Conservation (phyloP, 2,329 filamentous ascomycete species). For the Diplodia seriata region DNA sequence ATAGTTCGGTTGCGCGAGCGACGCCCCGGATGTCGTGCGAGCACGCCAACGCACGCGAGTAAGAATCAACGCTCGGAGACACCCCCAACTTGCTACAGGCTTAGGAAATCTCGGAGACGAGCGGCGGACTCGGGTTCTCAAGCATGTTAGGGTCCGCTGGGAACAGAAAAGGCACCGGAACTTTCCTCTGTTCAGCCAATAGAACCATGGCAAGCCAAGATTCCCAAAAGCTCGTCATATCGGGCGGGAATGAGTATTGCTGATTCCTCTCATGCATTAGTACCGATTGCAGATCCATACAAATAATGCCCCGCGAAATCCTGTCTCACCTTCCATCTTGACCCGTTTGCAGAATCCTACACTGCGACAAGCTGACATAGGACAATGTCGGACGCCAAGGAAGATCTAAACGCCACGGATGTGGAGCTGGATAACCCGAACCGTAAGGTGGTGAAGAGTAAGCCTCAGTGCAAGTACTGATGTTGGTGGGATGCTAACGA, state of each 20-base stretch:
- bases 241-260: constrained; percentile 11
- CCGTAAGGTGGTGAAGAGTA: constrained; percentile 27
- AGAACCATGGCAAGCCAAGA: background rate
- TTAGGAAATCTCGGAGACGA: constrained; percentile 3
- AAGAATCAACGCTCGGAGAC: constrained; percentile 21
- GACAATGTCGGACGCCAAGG: constrained; percentile 22
- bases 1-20: constrained; percentile 25
- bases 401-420: constrained; percentile 22
- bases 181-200: constrained; percentile 15
- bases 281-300: background rate
- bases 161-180: background rate
- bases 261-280: constrained; percentile 5
- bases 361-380: background rate
- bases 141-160: constrained; percentile 2
- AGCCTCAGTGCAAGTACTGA: background rate
- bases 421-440: constrained; percentile 19
- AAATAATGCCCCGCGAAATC: constrained; percentile 9
- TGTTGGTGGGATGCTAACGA: background rate
- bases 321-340: constrained; percentile 2
- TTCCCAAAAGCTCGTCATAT: constrained; percentile 20
- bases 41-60: constrained; percentile 32
- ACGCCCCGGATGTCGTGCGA: constrained; percentile 31
- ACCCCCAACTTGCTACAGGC: constrained; percentile 15
- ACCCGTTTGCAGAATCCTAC: constrained; percentile 9
- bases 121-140: constrained; percentile 7